phyloP scores from a whole-genome alignment of 1,284 basidiomycete species.

The Papiliotrema laurentii region DNA sequence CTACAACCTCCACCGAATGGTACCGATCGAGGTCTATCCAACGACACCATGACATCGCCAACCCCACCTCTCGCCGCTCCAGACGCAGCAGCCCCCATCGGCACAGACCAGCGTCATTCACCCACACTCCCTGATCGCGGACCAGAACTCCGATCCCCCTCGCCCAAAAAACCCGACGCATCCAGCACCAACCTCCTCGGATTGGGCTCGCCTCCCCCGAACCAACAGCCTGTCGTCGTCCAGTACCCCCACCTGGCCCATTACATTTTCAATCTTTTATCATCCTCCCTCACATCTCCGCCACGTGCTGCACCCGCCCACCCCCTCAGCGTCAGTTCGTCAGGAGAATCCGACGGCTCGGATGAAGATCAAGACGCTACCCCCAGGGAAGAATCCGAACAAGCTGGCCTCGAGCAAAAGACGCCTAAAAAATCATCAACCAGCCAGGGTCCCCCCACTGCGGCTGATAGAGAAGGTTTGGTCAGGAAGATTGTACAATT shows the following conservation, averaged over 20 bases:
- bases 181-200: constrained; percentile 5
- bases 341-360: constrained; percentile 37
- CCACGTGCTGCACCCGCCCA: constrained; percentile 24
- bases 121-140: not conserved
- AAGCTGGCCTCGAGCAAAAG: constrained; percentile 1
- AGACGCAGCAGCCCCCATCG: not conserved
- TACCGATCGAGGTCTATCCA: too few species aligned
- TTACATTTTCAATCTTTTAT: constrained; percentile 39
- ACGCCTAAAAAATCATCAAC: constrained; percentile 7
- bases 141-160: not conserved
- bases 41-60: too few species aligned
- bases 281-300: constrained; percentile 18
- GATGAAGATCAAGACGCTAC: constrained; percentile 20
- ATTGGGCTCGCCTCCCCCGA: constrained; percentile 8
- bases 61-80: not conserved
- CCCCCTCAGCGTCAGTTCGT: constrained; percentile 42
- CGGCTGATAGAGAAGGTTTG: constrained; percentile 49
- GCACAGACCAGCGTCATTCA: not conserved
- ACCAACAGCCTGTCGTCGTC: constrained; percentile 21
- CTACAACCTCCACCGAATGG: not conserved
- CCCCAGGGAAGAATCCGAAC: constrained; percentile 1
- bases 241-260: constrained; percentile 39
- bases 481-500: constrained; percentile 65
- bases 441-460: not conserved
- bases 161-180: not conserved